Conservation (phyloP, 2,329 filamentous ascomycete genomes). For the Pyrenophora teres region DNA sequence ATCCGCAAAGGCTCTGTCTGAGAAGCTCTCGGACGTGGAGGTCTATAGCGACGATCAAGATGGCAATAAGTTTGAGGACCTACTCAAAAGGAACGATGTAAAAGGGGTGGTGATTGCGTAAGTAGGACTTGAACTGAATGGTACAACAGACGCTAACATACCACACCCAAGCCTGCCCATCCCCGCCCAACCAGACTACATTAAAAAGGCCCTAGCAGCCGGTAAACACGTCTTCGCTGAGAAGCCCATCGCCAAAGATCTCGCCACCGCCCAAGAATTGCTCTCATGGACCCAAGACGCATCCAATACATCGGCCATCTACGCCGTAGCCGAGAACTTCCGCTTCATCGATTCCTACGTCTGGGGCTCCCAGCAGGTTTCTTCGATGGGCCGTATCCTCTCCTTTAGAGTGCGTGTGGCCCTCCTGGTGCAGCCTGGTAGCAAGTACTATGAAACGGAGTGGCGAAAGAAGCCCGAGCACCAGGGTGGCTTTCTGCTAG, state of each 20-base stretch:
- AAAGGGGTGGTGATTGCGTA: constrained; percentile 61
- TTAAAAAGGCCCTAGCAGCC: constrained; percentile 63
- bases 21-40: constrained; percentile 52
- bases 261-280: constrained; percentile 57
- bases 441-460: constrained; percentile 61
- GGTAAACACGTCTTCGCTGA: constrained; percentile 73
- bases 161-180: constrained; percentile 60
- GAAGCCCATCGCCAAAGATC: constrained; percentile 69
- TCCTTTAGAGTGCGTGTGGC: constrained; percentile 59
- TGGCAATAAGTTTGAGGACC: constrained; percentile 55
- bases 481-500: constrained; percentile 77
- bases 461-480: constrained; percentile 73
- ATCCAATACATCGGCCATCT: constrained; percentile 49
- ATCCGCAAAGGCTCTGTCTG: constrained; percentile 55
- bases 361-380: constrained; percentile 57
- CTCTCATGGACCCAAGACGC: constrained; percentile 51
- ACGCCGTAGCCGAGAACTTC: constrained; percentile 71
- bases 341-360: constrained; percentile 64
- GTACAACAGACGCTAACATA: not conserved
- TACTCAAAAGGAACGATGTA: constrained; percentile 61
- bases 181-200: constrained; percentile 61
- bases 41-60: constrained; percentile 63
- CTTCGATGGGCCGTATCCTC: constrained; percentile 59
- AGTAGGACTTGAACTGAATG: constrained; percentile 9
- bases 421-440: constrained; percentile 53